phyloP scores from a whole-genome alignment of 164 flowering plant genomes.

The Vitis rupestris region DNA sequence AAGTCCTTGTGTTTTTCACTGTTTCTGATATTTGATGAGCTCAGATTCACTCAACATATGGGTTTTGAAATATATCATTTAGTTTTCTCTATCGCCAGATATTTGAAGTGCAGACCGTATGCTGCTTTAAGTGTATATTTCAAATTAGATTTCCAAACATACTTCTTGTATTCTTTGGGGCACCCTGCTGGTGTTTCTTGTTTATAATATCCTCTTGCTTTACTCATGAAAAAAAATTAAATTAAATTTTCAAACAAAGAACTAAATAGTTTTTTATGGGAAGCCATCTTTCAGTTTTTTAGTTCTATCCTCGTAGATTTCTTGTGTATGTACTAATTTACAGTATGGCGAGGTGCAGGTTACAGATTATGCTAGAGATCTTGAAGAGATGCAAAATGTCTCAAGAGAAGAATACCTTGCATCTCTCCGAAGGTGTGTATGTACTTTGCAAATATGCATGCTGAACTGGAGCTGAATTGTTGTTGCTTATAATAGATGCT shows the following conservation, averaged over 20 bases:
- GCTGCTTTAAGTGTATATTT: neutral
- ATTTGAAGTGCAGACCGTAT: neutral
- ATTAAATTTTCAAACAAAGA: no score
- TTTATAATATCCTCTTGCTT: no score
- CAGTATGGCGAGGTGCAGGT: constrained; percentile 55
- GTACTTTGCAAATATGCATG: constrained; percentile 1
- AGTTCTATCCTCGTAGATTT: neutral
- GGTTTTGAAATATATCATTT: neutral
- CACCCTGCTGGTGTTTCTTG: no score
- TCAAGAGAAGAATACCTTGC: constrained; percentile 98
- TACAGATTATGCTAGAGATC: constrained; percentile 91
- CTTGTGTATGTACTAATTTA: constrained; percentile 3
- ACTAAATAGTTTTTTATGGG: no score
- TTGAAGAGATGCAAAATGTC: constrained; percentile 93
- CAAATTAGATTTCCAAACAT: neutral
- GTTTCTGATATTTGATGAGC: neutral
- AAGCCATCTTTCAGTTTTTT: neutral
- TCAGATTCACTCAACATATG: neutral
- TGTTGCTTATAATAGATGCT: constrained; percentile 19
- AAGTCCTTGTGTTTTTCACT: neutral
- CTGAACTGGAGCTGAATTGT: neutral
- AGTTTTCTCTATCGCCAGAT: neutral
- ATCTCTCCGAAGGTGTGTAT: constrained; percentile 78
- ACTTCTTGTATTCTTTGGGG: no score
- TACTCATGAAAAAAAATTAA: no score